A percentile compares a stretch with the other conserved stretches of the same genome.
phyloP scores from a whole-genome alignment of 495 filamentous ascomycete species.

The Rostrohypoxylon terebratum region DNA sequence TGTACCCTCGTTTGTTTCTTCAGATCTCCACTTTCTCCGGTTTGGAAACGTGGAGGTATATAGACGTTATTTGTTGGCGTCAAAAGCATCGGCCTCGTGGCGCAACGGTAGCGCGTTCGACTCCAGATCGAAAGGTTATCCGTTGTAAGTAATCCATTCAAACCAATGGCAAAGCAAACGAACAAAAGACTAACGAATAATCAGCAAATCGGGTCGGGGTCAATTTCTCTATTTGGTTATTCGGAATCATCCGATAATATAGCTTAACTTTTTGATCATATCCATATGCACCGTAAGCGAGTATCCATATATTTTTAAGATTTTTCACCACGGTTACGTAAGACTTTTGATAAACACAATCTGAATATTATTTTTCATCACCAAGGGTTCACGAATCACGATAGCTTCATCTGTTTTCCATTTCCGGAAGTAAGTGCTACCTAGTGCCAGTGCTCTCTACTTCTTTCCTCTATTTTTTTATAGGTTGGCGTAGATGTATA shows the following conservation, averaged over 20 bases:
- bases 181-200: not conserved
- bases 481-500: not conserved
- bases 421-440: not conserved
- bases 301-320: not conserved
- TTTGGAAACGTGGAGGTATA: not conserved
- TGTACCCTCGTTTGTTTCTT: not conserved
- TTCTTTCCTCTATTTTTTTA: not conserved
- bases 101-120: conserved; percentile 42
- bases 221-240: conserved; percentile 10
- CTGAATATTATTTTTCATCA: not conserved
- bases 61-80: conserved; percentile 2
- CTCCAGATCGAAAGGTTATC: conserved; percentile 43
- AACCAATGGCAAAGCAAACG: conserved; percentile 3
- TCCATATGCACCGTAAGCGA: too few species aligned
- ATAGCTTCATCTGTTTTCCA: not conserved
- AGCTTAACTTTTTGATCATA: conserved; percentile 2
- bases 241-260: conserved; percentile 8
- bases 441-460: not conserved
- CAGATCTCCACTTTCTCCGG: not conserved
- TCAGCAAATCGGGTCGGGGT: conserved; percentile 38
- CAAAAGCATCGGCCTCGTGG: conserved; percentile 30
- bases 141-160: conserved; percentile 27
- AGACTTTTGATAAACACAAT: not conserved
- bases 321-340: not conserved
- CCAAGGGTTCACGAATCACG: not conserved